Evolutionary conservation across 441 rosid species (phyloP).

Genomic region (Adansonia madagascariensis): DNA sequence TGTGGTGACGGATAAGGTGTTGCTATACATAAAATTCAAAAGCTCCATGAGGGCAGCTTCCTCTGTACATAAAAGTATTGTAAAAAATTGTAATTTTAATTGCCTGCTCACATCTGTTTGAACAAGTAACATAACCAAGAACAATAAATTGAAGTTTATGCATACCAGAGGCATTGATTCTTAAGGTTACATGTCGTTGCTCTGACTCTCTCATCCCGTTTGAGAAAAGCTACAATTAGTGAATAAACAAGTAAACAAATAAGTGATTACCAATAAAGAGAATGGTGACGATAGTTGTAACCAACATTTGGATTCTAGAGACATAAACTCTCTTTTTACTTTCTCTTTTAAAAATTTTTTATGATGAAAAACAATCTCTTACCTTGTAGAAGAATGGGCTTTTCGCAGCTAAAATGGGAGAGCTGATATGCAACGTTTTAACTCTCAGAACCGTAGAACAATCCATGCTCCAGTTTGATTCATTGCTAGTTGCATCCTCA

Average conservation of each 20-base stretch:
- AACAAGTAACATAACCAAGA: constrained; percentile 7
- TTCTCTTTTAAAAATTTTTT: neutral
- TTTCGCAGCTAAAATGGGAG: constrained; percentile 92
- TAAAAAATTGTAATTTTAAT: constrained; percentile 15
- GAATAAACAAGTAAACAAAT: constrained; percentile 6
- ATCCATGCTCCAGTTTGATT: constrained; percentile 76
- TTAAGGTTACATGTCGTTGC: constrained; percentile 73
- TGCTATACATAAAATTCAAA: constrained; percentile 82
- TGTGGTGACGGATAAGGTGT: constrained; percentile 48
- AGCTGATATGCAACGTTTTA: constrained; percentile 83
- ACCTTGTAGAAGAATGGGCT: constrained; percentile 97
- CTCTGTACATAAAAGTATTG: constrained; percentile 50
- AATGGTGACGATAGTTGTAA: neutral
- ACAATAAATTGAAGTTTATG: neutral
- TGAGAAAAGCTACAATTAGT: constrained; percentile 63
- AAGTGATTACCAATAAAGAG: neutral
- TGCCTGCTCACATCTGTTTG: neutral
- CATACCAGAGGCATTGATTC: constrained; percentile 71
- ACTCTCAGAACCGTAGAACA: constrained; percentile 67
- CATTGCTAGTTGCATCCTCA: constrained; percentile 61
- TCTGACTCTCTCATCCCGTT: constrained; percentile 91
- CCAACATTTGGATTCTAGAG: neutral
- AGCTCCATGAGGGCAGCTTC: constrained; percentile 88
- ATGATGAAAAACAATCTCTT: neutral
- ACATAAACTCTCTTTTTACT: neutral